These are phyloP conservation scores for Phytopythium cucurbitacearum DNA, from an alignment of 352 stramenopile genomes.

Conservation along the genomic window DNA sequence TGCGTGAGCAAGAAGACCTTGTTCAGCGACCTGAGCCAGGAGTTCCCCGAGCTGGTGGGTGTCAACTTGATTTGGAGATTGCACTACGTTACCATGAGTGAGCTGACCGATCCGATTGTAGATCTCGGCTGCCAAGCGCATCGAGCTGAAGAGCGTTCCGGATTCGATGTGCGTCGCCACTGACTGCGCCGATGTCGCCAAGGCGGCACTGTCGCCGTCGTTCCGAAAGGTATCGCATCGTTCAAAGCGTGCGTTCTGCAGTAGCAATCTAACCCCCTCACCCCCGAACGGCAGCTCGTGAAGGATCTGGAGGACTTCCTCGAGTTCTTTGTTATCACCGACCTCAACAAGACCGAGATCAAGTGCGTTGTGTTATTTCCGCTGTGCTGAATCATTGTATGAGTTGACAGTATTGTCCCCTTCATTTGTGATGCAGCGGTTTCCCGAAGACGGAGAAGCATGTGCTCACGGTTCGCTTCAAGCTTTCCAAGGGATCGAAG, in stretches of 20 bases:
- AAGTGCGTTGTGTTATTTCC: conserved; percentile 25
- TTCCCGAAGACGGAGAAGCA: conserved; percentile 61
- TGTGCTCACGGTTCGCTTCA: conserved; percentile 59
- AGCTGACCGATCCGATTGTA: conserved; percentile 7
- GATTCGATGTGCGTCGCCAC: conserved; percentile 61
- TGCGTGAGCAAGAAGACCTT: conserved; percentile 68
- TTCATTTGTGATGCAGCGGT: conserved; percentile 29
- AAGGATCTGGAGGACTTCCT: conserved; percentile 63
- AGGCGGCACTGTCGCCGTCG: conserved; percentile 34
- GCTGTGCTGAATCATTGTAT: background rate
- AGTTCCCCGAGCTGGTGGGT: conserved; percentile 65
- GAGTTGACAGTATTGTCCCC: conserved; percentile 1
- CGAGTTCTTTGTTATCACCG: conserved; percentile 74
- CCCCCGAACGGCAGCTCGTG: conserved; percentile 29
- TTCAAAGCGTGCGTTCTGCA: too few species aligned
- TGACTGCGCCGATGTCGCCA: conserved; percentile 61
- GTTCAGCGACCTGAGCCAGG: conserved; percentile 64
- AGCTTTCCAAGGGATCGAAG: conserved; percentile 56
- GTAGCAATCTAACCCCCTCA: too few species aligned
- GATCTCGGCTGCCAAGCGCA: conserved; percentile 64
- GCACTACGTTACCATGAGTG: background rate
- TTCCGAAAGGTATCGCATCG: background rate
- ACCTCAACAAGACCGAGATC: conserved; percentile 64
- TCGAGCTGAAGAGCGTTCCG: conserved; percentile 47
- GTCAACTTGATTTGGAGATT: background rate